phyloP scores from a whole-genome alignment of 2,329 filamentous ascomycete genomes.

The Penicillium sp. region DNA sequence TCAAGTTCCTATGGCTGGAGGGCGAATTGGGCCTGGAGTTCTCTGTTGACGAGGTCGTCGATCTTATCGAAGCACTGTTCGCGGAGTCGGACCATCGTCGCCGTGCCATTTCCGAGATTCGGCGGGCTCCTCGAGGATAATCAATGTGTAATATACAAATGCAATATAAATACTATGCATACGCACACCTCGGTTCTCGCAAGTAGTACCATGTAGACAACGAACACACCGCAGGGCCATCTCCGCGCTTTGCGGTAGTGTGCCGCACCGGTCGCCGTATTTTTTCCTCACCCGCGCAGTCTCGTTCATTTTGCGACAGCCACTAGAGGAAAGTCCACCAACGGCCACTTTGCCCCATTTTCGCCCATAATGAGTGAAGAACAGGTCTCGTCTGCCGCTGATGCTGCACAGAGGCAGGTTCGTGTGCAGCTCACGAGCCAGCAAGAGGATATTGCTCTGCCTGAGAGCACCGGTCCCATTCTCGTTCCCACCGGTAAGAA shows the following conservation, averaged over 20 bases:
- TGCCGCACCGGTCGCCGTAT: conserved; percentile 43
- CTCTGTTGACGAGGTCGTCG: conserved; percentile 59
- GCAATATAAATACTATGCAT: not conserved
- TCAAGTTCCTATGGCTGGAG: conserved; percentile 64
- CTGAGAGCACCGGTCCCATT: conserved; percentile 55
- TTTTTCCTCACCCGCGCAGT: conserved; percentile 36
- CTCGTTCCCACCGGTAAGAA: conserved; percentile 56
- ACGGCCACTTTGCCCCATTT: conserved; percentile 12
- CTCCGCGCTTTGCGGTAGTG: conserved; percentile 39
- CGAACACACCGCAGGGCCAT: conserved; percentile 16
- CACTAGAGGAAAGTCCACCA: conserved; percentile 17
- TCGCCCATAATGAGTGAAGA: conserved; percentile 28
- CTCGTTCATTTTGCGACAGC: conserved; percentile 29
- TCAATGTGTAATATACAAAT: not conserved
- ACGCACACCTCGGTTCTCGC: not conserved
- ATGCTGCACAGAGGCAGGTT: conserved; percentile 48
- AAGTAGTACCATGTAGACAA: not conserved
- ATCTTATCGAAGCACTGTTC: conserved; percentile 63
- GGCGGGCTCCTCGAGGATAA: conserved; percentile 31
- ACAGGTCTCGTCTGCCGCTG: conserved; percentile 17
- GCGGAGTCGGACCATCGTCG: conserved; percentile 60
- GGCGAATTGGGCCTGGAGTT: conserved; percentile 64
- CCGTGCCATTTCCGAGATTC: conserved; percentile 58
- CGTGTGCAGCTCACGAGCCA: conserved; percentile 55
- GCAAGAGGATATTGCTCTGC: conserved; percentile 53